Evolutionary conservation across 1,284 basidiomycete genomes (phyloP).

Genomic region (Rhodotorula sp.): DNA sequence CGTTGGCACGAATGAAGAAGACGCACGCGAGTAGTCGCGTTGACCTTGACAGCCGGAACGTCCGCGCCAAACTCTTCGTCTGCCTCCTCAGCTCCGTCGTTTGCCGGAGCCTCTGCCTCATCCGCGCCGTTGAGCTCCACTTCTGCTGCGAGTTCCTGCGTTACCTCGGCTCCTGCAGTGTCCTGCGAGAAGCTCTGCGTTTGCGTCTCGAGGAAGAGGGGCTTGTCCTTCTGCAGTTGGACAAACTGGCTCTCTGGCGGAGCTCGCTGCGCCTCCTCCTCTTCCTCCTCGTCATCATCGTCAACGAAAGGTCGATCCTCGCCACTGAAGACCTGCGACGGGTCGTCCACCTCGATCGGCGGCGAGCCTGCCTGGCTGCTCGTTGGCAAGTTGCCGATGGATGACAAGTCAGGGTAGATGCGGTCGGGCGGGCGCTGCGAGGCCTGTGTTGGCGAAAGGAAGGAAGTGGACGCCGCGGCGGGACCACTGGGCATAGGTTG

Average conservation of each 20-base stretch:
- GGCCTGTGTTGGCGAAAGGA: neutral
- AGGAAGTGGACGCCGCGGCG: neutral
- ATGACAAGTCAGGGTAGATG: slow-evolving; percentile 9
- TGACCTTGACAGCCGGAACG: no score
- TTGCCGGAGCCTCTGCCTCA: no score
- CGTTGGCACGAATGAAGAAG: neutral
- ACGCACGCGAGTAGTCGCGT: neutral
- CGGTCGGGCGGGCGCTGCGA: neutral
- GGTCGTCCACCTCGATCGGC: slow-evolving; percentile 8
- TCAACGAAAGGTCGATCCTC: neutral
- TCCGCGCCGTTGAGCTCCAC: neutral
- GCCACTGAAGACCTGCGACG: slow-evolving; percentile 6
- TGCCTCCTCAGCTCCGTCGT: no score
- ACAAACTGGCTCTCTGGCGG: slow-evolving; percentile 31
- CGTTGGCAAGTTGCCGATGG: slow-evolving; percentile 7
- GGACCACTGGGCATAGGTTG: no score
- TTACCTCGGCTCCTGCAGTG: neutral
- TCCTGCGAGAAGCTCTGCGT: neutral
- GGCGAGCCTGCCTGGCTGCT: slow-evolving; percentile 4
- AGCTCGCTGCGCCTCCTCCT: neutral
- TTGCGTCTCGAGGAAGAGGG: slow-evolving; percentile 30
- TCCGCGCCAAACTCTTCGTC: no score
- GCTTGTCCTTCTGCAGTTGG: slow-evolving; percentile 23
- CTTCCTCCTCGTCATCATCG: slow-evolving; percentile 8
- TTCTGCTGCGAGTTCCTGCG: neutral